Evolutionary conservation across 2,329 filamentous ascomycete species (phyloP).

Genomic region (Exserohilum rostratum): DNA sequence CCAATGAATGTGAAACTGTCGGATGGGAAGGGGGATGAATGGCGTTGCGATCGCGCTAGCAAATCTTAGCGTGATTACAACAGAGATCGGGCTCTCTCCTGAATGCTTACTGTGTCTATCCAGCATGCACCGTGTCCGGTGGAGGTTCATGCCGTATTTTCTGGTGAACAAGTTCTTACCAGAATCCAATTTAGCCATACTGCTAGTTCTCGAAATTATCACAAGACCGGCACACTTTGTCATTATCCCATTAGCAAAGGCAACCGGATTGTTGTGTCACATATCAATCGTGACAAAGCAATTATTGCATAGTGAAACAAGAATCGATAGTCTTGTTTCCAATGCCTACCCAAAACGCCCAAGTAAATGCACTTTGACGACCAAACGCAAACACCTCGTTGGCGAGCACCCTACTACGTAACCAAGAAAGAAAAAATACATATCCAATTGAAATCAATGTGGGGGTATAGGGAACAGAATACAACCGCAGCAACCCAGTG

Average conservation of each 20-base stretch:
- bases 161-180: too few relatives aligned
- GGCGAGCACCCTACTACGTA: not conserved
- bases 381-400: not conserved
- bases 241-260: too few relatives aligned
- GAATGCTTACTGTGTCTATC: too few relatives aligned
- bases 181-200: too few relatives aligned
- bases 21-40: not conserved
- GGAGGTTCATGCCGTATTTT: too few relatives aligned
- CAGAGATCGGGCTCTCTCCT: conserved; percentile 7
- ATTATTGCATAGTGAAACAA: not conserved
- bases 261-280: too few relatives aligned
- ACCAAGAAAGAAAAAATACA: conserved; percentile 3
- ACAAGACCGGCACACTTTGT: not conserved
- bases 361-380: not conserved
- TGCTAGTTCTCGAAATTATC: not conserved
- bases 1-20: not conserved
- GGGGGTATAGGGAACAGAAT: conserved; percentile 12
- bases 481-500: conserved; percentile 5
- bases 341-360: not conserved
- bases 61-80: conserved; percentile 3
- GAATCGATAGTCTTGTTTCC: not conserved
- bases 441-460: conserved; percentile 11
- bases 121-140: too few relatives aligned
- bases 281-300: not conserved
- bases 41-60: conserved; percentile 11